phyloP scores from a whole-genome alignment of 139 green algal genomes.

The Tetradesmus lagerheimii region DNA sequence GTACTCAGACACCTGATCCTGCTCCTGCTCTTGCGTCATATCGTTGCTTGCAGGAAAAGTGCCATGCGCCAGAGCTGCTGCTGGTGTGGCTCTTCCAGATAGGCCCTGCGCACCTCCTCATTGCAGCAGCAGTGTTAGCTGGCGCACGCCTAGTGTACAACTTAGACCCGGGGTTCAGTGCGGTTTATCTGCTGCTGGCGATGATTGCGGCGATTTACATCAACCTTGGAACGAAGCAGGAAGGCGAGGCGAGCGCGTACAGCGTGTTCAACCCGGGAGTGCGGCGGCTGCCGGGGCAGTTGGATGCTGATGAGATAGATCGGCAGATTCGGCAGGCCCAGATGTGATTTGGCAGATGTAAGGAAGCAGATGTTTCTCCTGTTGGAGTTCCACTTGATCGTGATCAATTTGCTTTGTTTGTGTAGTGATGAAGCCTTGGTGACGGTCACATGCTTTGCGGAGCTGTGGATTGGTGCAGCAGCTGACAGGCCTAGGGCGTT shows the following conservation, averaged over 20 bases:
- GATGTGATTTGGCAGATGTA: too few species aligned
- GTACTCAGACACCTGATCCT: too few species aligned
- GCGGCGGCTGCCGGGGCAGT: constrained; percentile 64
- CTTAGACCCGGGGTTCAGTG: constrained; percentile 43
- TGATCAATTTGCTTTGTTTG: too few species aligned
- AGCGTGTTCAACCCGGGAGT: constrained; percentile 71
- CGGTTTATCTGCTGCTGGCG: constrained; percentile 50
- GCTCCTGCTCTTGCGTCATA: too few species aligned
- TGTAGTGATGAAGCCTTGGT: too few species aligned
- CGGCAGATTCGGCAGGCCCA: constrained; percentile 65
- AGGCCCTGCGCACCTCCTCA: constrained; percentile 3
- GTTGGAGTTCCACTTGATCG: too few species aligned
- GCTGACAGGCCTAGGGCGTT: too few species aligned
- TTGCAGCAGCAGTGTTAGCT: constrained; percentile 28
- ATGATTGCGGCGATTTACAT: constrained; percentile 58
- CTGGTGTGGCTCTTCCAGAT: constrained; percentile 54
- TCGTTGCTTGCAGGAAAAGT: constrained; percentile 8
- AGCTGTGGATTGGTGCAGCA: too few species aligned
- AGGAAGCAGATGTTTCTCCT: too few species aligned
- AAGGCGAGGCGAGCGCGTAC: constrained; percentile 61
- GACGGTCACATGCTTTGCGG: too few species aligned
- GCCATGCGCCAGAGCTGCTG: constrained; percentile 46
- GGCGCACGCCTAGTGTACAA: constrained; percentile 16
- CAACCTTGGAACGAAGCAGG: constrained; percentile 57
- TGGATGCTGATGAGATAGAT: constrained; percentile 70